Percentiles rank a stretch among this genome's conserved stretches.
Conservation (phyloP, 768 basidiomycete species). For the Naganishia friedmannii region DNA sequence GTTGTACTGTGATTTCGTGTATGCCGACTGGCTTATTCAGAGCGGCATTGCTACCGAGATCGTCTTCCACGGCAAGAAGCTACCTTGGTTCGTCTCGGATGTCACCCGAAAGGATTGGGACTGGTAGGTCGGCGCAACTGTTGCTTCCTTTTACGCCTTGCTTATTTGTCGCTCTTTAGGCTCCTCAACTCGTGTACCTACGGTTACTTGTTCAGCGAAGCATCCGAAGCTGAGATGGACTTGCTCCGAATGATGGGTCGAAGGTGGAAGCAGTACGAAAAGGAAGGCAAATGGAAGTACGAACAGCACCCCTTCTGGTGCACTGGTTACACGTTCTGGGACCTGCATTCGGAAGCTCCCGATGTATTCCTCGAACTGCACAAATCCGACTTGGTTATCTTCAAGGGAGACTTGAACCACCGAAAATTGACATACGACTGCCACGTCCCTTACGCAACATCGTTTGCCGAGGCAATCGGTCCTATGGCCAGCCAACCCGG, state of each 20-base stretch:
- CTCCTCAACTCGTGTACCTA: slow-evolving; percentile 51
- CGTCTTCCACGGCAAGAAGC: slow-evolving; percentile 92
- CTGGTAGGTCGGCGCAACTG: slow-evolving; percentile 67
- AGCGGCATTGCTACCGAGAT: slow-evolving; percentile 78
- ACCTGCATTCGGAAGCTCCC: slow-evolving; percentile 50
- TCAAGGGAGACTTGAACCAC: slow-evolving; percentile 94
- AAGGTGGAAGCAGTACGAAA: slow-evolving; percentile 94
- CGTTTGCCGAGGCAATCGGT: slow-evolving; percentile 86
- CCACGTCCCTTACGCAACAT: slow-evolving; percentile 60
- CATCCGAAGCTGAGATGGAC: slow-evolving; percentile 72
- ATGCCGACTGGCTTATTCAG: slow-evolving; percentile 88
- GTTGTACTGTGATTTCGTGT: slow-evolving; percentile 38
- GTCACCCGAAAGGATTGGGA: slow-evolving; percentile 91
- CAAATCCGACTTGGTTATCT: slow-evolving; percentile 79
- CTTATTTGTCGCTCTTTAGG: slow-evolving; percentile 10
- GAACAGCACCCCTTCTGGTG: slow-evolving; percentile 56
- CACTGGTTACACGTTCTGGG: slow-evolving; percentile 81
- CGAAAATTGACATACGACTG: slow-evolving; percentile 65
- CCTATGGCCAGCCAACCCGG: slow-evolving; percentile 85
- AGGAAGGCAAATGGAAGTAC: slow-evolving; percentile 74
- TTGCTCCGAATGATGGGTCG: slow-evolving; percentile 73
- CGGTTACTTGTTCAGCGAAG: slow-evolving; percentile 85
- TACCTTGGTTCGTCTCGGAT: slow-evolving; percentile 63
- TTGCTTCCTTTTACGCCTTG: slow-evolving; percentile 49
- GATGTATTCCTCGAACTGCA: slow-evolving; percentile 82